These are phyloP conservation scores for Volvox africanus DNA, from an alignment of 139 green algal species.

Conservation along the genomic window DNA sequence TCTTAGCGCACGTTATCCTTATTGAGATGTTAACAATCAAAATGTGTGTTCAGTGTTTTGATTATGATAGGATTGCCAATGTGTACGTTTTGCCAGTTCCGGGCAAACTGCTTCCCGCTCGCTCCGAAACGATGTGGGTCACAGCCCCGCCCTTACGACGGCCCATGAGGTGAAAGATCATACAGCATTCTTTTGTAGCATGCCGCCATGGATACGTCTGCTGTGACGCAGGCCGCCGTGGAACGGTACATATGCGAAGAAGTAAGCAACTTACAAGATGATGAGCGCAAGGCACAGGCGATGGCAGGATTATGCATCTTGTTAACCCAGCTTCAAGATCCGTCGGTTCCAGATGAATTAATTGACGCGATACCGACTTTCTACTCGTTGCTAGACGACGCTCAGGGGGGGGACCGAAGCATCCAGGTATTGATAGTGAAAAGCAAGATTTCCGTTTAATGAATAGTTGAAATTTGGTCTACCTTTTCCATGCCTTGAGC, in stretches of 20 bases:
- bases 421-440: neutral
- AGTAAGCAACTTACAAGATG: neutral
- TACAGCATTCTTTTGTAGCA: neutral
- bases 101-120: neutral
- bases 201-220: constrained; percentile 14
- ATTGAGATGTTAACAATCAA: neutral
- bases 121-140: neutral
- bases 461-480: too few species aligned
- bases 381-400: neutral
- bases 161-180: too few species aligned
- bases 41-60: too few species aligned
- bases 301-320: constrained; percentile 25
- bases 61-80: too few species aligned
- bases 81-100: too few species aligned
- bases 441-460: neutral
- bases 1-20: neutral
- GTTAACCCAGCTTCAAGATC: constrained; percentile 30
- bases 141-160: neutral
- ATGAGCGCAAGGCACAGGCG: neutral
- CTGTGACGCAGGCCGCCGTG: neutral
- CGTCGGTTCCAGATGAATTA: constrained; percentile 6
- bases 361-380: neutral
- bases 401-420: neutral
- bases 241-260: constrained; percentile 7
- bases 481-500: too few species aligned